These are phyloP conservation scores for Clonostachys rhizophaga DNA, from an alignment of 2,329 filamentous ascomycete genomes.

Conservation along the genomic window DNA sequence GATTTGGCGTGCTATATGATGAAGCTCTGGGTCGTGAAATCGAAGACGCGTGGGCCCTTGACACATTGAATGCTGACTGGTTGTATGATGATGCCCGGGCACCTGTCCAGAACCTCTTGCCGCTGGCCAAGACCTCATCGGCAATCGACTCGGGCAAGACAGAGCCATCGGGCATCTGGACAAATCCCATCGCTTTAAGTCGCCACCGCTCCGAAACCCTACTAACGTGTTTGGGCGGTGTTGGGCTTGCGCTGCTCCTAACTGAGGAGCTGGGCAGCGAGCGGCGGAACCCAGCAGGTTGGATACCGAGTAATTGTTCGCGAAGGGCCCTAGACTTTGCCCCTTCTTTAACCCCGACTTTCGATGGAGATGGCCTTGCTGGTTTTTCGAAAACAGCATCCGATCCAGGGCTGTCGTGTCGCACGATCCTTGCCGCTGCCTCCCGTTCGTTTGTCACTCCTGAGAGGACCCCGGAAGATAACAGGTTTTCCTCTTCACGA, in stretches of 20 bases:
- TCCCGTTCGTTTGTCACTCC: slow-evolving; percentile 31
- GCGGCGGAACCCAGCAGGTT: slow-evolving; percentile 25
- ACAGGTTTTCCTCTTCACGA: slow-evolving; percentile 27
- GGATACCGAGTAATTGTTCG: slow-evolving; percentile 21
- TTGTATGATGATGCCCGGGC: slow-evolving; percentile 12
- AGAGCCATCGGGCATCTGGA: slow-evolving; percentile 47
- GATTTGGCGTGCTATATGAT: not conserved
- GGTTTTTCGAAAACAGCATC: not conserved
- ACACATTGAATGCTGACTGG: not conserved
- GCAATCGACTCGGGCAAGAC: slow-evolving; percentile 47
- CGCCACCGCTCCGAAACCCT: slow-evolving; percentile 38
- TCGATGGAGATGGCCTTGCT: not conserved
- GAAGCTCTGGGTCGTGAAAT: not conserved
- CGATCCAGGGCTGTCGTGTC: slow-evolving; percentile 12
- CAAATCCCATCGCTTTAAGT: slow-evolving; percentile 44
- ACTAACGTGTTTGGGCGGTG: slow-evolving; percentile 19
- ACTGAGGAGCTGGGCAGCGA: slow-evolving; percentile 28
- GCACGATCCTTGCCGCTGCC: slow-evolving; percentile 25
- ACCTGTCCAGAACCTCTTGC: slow-evolving; percentile 27
- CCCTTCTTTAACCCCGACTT: not conserved
- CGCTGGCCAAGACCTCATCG: slow-evolving; percentile 34
- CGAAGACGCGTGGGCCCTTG: not conserved
- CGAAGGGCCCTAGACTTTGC: slow-evolving; percentile 29
- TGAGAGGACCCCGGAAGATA: slow-evolving; percentile 34
- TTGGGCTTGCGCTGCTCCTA: slow-evolving; percentile 14